Evolutionary conservation across 2,329 filamentous ascomycete species (phyloP).

Genomic region (Paracorniculantispora psalliotae): DNA sequence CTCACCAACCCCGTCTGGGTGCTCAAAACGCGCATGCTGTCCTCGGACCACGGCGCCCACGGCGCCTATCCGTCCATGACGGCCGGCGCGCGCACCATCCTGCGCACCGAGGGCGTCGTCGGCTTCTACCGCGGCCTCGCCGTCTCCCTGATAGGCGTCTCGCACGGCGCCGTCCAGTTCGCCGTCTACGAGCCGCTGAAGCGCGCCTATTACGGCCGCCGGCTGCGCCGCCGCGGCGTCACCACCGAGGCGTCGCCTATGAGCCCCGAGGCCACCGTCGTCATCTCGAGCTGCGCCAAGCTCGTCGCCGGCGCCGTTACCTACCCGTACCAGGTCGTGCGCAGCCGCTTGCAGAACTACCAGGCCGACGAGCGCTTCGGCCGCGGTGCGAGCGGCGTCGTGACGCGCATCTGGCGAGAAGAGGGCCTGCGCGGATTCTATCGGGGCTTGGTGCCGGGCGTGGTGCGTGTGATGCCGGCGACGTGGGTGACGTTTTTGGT

Average conservation of each 20-base stretch:
- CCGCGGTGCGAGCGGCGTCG: conserved; percentile 64
- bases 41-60: conserved; percentile 65
- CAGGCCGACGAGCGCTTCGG: conserved; percentile 71
- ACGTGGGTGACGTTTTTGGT: conserved; percentile 97
- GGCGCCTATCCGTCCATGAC: conserved; percentile 80
- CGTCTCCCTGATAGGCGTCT: conserved; percentile 79
- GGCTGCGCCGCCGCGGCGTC: conserved; percentile 18
- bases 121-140: conserved; percentile 87
- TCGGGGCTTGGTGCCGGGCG: conserved; percentile 80
- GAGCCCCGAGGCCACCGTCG: conserved; percentile 71
- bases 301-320: conserved; percentile 83
- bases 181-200: conserved; percentile 80
- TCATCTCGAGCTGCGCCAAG: conserved; percentile 76
- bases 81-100: conserved; percentile 63
- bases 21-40: conserved; percentile 94
- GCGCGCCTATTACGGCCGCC: conserved; percentile 49
- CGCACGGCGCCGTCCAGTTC: conserved; percentile 92
- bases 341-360: conserved; percentile 85
- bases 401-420: conserved; percentile 67
- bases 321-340: conserved; percentile 91
- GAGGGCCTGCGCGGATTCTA: conserved; percentile 86
- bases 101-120: conserved; percentile 62
- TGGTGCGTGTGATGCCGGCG: conserved; percentile 86
- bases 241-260: conserved; percentile 33
- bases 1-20: conserved; percentile 97